Base-by-base conservation (phyloP, 2,329 filamentous ascomycete species). In the Trichophyton verrucosum region DNA sequence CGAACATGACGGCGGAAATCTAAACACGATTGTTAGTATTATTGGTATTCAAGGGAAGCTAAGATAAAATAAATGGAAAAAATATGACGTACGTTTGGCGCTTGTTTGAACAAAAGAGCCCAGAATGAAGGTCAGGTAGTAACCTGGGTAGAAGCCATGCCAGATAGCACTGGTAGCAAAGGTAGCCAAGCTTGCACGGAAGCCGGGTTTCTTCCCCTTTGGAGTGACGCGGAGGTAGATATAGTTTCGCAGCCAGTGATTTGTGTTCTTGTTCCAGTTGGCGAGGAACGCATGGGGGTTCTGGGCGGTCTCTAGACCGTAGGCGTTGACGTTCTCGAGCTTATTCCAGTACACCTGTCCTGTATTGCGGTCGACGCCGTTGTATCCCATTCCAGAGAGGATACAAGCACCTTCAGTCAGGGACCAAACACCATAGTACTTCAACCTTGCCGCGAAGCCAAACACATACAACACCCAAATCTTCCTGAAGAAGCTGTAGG, bases 191-290 rank as follows among this genome's bases (percentile, higher is more conserved):
- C 88, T 97, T 58, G 94, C 94, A 62, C 91, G 82, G 78, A 99
- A 99, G 1, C 94, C 94, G 8, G 94, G 94, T 74, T 97, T 99
- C 79, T 91, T 94, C 60, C 94, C 94, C 67, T 88, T 88, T 0
- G 94, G 94, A 0, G 94, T 99, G 2, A 99, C 94, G 24, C 94
- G 86, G 56, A 99, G 81, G 71, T 97, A 99, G 67, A 99, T 81
- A 71, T 96, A 99, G 74, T 97, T 96, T 55, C 91, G 84, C 63
- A 99, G 78, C 94, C 94, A 99, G 69, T 89, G 85, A 73, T 96
- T 99, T 11, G 94, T 99, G 75, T 97, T 97, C 78, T 96, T 96
- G 74, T 99, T 99, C 94, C 94, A 99, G 69, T 85, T 88, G 57
- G 86, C 92, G 2, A 99, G 81, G 68, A 94, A 97, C 1, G 84